Evolutionary conservation across 2,329 filamentous ascomycete genomes (phyloP).

Genomic region (Aspergillus proliferans): DNA sequence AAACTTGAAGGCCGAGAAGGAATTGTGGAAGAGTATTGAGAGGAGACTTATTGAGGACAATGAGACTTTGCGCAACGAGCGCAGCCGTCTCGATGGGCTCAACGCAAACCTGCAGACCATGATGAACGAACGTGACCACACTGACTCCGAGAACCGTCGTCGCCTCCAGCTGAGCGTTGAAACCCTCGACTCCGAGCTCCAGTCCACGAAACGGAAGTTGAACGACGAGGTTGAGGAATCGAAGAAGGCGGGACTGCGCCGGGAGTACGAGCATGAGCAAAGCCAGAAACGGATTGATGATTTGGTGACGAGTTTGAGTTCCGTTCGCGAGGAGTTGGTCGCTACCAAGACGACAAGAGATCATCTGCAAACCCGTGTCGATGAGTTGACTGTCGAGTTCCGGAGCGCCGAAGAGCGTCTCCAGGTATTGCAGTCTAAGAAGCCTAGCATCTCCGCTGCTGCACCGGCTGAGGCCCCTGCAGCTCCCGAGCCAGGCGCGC

Average conservation of each 20-base stretch:
- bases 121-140: constrained; percentile 83
- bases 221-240: constrained; percentile 75
- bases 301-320: constrained; percentile 69
- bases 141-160: constrained; percentile 73
- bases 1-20: constrained; percentile 91
- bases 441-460: constrained; percentile 59
- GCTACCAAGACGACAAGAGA: constrained; percentile 81
- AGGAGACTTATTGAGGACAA: constrained; percentile 83
- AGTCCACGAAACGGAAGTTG: constrained; percentile 72
- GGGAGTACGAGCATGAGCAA: constrained; percentile 86
- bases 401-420: constrained; percentile 83
- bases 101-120: constrained; percentile 80
- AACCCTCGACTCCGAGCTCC: constrained; percentile 69
- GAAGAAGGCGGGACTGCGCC: constrained; percentile 74
- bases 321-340: constrained; percentile 79
- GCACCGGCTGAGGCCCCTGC: constrained; percentile 37
- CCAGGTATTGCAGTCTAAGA: constrained; percentile 71
- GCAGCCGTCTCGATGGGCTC: constrained; percentile 72
- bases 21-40: constrained; percentile 90
- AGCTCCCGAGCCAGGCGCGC: constrained; percentile 41
- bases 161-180: constrained; percentile 74
- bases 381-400: constrained; percentile 82
- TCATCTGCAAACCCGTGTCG: constrained; percentile 79
- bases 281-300: constrained; percentile 89
- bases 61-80: constrained; percentile 75